Evolutionary conservation across 192 early-diverging fungal species (phyloP), one percentile per base, ranked within the genome.

Genomic region (Coemansia sp.): DNA sequence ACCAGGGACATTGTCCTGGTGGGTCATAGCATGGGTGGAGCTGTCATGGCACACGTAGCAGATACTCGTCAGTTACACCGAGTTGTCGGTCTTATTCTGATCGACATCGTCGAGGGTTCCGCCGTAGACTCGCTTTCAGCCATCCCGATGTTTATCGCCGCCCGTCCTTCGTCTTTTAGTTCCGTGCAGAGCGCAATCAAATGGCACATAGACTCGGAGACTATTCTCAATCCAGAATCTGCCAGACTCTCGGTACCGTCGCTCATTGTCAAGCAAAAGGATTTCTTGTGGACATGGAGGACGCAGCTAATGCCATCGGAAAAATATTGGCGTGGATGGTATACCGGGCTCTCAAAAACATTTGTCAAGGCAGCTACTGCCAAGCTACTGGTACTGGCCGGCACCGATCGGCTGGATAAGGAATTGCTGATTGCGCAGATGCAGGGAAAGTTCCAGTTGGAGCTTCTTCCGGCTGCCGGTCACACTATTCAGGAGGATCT

Each of bases 21-120:
- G n/a, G 92, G 92, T 7, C 92, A 93, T 64, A 93, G 92, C 67
- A 89, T 93, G 89, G 92, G 92, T 45, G 92, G 92, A 4, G 85
- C 90, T 1, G 89, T 93, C 17, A 85, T 89, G 12, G 83, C 87
- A 7, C 84, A 92, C 63, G 87, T 77, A 5, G 89, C 87, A 0
- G 80, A 78, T 22, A 79, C 83, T 29, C 64, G 68, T 45, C 58
- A 73, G 66, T 61, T 91, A 7, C 48, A 67, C 17, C 80, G 82
- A 28, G 57, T 92, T 0, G 55, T 83, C 10, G 91, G 92, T 1
- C 72, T 93, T 10, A 85, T 85, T 4, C 85, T 92, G 0, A 63
- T 93, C 16, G 92, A 93, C 71, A 89, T 93, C 34, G 91, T 92
- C 33, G 92, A 93, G 73, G 92, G 92, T 76, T 68, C 77, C 7